Base-by-base conservation (phyloP, 2,329 filamentous ascomycete genomes). In the Xylariaceae sp. region DNA sequence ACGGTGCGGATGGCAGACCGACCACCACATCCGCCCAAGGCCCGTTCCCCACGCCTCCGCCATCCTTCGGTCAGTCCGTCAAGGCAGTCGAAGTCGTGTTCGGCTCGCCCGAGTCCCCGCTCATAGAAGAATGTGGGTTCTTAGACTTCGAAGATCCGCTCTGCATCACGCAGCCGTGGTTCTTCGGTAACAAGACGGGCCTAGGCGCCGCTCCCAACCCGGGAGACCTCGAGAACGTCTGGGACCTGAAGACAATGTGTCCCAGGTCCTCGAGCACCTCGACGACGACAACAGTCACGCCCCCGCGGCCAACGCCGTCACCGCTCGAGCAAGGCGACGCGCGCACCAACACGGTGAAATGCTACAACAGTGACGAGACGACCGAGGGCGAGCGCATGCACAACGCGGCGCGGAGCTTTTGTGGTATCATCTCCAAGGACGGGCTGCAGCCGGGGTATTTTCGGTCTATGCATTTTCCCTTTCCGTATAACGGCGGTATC, bases 41-140 rank as follows among this genome's bases (percentile, higher is more conserved):
- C n/a, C 34, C 46, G 17, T 49, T 49, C 34, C 46, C 46, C 23
- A 31, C 46, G 6, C 46, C 46, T 7, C 46, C 34, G 5, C n/a
- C 46, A 17, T 29, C 34, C 23, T 39, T 49, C 34, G 33, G 45
- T 6, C 21, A 16, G 33, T 16, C 33, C 33, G n/a, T 11, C 8
- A 9, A 16, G 8, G 16, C 8, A 7, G 33, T 36, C 33, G 16
- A n/a, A 16, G 8, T 16, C 8, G 8, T 36, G n/a, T 36, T 36
- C n/a, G 33, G 33, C 33, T 36, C 33, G n/a, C 8, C n/a, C 8
- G 33, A 36, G 8, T 36, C 8, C n/a, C 33, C 33, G 8, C 8
- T 16, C 8, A n/a, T 36, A 6, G 33, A 36, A 9, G 8, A 11
- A 16, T 36, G 33, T 16, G 33, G 33, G 8, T 31, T 31, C 28